These are phyloP conservation scores for Beauveria sp. DNA, from an alignment of 2,329 filamentous ascomycete species.

Conservation along the genomic window DNA sequence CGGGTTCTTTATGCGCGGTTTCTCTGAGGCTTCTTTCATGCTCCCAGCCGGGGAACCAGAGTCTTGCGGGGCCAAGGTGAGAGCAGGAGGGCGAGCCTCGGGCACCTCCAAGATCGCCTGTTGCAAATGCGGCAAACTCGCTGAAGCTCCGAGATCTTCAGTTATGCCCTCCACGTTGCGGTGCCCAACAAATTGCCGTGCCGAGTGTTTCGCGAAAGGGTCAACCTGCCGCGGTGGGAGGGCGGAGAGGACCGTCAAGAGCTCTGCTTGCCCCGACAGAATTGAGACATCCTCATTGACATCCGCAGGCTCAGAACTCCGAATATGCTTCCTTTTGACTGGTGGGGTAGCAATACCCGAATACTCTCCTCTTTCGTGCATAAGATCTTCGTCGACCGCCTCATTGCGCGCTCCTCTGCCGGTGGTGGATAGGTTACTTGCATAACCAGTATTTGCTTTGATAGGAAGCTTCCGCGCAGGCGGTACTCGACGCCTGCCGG, in stretches of 20 bases:
- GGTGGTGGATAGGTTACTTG: not conserved
- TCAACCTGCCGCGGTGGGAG: conserved; percentile 1
- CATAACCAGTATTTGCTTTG: not conserved
- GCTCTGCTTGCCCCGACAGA: conserved; percentile 3
- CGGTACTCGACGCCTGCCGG: not conserved
- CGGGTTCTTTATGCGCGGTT: not conserved
- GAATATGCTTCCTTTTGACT: not conserved
- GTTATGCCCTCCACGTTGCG: not conserved
- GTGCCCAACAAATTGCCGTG: not conserved
- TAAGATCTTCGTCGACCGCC: too few relatives aligned
- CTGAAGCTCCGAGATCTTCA: not conserved
- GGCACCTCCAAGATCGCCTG: not conserved
- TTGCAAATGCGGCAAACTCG: not conserved
- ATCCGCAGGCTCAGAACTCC: not conserved
- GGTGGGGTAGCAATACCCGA: not conserved
- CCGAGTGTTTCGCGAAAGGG: not conserved
- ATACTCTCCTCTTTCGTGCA: not conserved
- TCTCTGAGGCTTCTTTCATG: not conserved
- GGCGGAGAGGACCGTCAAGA: not conserved
- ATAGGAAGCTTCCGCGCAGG: not conserved
- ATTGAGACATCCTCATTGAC: not conserved
- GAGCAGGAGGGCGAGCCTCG: not conserved
- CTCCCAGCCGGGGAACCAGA: not conserved
- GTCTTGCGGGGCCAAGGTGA: not conserved
- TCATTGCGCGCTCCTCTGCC: not conserved